Percentiles rank a stretch among this genome's conserved stretches.
Evolutionary conservation across 345 rosid genomes (phyloP).

Genomic region (Aquilaria malaccensis): DNA sequence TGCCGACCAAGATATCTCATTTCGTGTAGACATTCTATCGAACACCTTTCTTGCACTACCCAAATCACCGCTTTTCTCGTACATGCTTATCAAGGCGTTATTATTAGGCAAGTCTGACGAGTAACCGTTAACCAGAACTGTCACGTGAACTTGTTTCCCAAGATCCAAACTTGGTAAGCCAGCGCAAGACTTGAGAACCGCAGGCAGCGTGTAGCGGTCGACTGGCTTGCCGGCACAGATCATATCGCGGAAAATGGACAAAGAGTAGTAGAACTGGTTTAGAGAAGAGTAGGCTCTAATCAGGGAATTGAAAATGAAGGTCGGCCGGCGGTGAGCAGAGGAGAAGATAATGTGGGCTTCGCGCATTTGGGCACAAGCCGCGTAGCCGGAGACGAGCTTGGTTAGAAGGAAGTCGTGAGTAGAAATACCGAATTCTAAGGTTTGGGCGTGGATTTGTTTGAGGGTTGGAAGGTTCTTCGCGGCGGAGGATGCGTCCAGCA

Average conservation of each 20-base stretch:
- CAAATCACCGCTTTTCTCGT: slow-evolving; percentile 26
- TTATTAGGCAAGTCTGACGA: slow-evolving; percentile 20
- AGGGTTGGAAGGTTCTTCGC: slow-evolving; percentile 15
- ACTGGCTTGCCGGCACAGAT: slow-evolving; percentile 17
- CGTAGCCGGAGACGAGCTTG: slow-evolving; percentile 33
- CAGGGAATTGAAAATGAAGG: slow-evolving; percentile 32
- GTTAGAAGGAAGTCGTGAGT: slow-evolving; percentile 20
- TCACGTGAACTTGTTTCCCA: slow-evolving; percentile 27
- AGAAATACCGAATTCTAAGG: slow-evolving; percentile 15
- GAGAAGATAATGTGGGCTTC: slow-evolving; percentile 28
- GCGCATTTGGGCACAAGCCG: slow-evolving; percentile 25
- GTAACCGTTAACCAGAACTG: slow-evolving; percentile 19
- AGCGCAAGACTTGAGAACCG: slow-evolving; percentile 29
- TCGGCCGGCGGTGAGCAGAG: slow-evolving; percentile 20
- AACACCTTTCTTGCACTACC: slow-evolving; percentile 25
- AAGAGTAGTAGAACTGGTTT: slow-evolving; percentile 21
- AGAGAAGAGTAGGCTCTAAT: slow-evolving; percentile 31
- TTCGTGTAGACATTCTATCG: slow-evolving; percentile 24
- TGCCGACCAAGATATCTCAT: slow-evolving; percentile 26
- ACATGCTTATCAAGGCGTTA: slow-evolving; percentile 27
- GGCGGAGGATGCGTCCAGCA: slow-evolving; percentile 18
- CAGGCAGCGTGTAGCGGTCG: slow-evolving; percentile 29
- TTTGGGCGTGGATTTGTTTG: slow-evolving; percentile 27
- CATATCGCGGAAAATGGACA: slow-evolving; percentile 27
- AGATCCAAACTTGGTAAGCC: slow-evolving; percentile 17